These are phyloP conservation scores for Stentor coeruleus DNA, from an alignment of 73 alveolate genomes.

Conservation along the genomic window DNA sequence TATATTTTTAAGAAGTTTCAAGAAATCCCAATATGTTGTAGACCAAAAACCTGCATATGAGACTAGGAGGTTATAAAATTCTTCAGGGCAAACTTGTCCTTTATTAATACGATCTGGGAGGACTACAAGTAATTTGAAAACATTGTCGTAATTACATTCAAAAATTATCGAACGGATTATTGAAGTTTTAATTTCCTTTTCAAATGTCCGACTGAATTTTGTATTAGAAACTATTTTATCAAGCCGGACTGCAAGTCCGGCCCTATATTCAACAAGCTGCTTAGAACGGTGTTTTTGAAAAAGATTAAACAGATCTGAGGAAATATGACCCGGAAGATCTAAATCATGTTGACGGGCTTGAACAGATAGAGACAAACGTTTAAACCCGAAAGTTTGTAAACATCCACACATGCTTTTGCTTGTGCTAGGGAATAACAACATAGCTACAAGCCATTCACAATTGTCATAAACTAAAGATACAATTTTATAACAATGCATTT, in stretches of 20 bases:
- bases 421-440: neutral
- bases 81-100: constrained; percentile 14
- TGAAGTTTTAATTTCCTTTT: neutral
- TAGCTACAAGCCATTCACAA: neutral
- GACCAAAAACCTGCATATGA: neutral
- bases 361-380: neutral
- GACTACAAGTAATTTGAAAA: neutral
- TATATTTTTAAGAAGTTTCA: too few relatives aligned
- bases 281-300: neutral
- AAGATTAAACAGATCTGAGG: neutral
- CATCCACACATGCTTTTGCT: neutral
- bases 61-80: neutral
- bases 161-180: neutral
- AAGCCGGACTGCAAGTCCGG: neutral
- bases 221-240: neutral
- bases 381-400: neutral
- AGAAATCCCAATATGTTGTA: neutral
- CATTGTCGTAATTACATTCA: neutral
- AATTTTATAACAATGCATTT: neutral
- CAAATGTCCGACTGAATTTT: neutral
- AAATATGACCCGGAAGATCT: neutral
- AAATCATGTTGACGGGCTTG: constrained; percentile 15
- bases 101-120: neutral
- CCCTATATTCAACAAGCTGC: neutral
- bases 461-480: neutral